Conservation (phyloP, 352 stramenopile genomes). For the Lagenidium giganteum region DNA sequence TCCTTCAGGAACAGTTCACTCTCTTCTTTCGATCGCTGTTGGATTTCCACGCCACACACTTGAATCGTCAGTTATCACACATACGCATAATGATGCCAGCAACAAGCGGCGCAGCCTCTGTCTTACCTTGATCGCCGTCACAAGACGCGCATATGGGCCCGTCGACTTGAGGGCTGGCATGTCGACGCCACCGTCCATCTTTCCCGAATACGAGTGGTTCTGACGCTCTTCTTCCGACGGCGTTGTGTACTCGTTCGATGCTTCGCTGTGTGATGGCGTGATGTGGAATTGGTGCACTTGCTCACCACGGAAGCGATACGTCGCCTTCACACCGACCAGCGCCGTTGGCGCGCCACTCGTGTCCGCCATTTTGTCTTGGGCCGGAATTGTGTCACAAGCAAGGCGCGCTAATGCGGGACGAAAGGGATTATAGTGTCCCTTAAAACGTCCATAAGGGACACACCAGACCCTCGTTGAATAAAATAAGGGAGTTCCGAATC, state of each 20-base stretch:
- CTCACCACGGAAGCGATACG: conserved; percentile 45
- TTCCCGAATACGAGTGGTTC: conserved; percentile 49
- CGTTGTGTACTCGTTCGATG: conserved; percentile 45
- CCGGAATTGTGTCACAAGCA: too few relatives aligned
- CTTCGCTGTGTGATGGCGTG: conserved; percentile 32
- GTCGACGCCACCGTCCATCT: conserved; percentile 42
- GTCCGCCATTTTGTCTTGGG: too few relatives aligned
- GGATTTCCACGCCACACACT: too few relatives aligned
- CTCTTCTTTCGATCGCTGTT: conserved; percentile 59
- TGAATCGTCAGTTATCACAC: too few relatives aligned
- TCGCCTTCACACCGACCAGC: conserved; percentile 48
- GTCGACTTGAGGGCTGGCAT: conserved; percentile 50
- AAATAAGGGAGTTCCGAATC: too few relatives aligned
- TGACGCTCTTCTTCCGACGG: conserved; percentile 17
- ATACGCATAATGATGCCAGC: too few relatives aligned
- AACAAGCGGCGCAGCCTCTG: neutral
- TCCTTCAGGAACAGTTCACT: conserved; percentile 64
- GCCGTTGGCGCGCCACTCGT: too few relatives aligned
- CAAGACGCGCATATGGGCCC: conserved; percentile 47
- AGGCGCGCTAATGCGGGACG: too few relatives aligned
- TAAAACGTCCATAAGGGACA: too few relatives aligned
- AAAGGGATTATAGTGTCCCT: too few relatives aligned
- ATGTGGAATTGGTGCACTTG: conserved; percentile 52
- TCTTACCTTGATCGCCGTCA: conserved; percentile 54
- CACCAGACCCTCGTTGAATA: too few relatives aligned